Evolutionary conservation across 139 green algal species (phyloP).

Genomic region (Picochlorum sp.): DNA sequence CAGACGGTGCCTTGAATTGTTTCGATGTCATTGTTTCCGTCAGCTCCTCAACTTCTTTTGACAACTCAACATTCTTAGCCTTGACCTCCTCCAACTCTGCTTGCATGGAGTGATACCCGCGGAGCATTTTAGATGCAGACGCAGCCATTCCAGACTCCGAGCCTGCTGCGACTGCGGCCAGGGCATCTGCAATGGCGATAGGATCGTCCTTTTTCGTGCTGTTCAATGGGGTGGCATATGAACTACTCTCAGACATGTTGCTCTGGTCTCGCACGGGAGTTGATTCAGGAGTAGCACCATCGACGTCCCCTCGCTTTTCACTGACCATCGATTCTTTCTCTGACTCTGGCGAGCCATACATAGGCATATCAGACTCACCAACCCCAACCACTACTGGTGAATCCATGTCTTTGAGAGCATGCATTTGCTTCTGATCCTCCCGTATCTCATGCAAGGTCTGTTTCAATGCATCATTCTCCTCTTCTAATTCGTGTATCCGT

Average conservation of each 20-base stretch:
- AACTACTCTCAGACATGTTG: neutral
- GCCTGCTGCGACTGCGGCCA: constrained; percentile 16
- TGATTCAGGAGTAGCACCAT: neutral
- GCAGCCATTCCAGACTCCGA: constrained; percentile 25
- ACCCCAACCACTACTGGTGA: neutral
- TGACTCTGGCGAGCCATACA: neutral
- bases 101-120: constrained; percentile 24
- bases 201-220: constrained; percentile 7
- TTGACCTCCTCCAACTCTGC: constrained; percentile 9
- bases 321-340: neutral
- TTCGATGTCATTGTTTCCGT: constrained; percentile 48
- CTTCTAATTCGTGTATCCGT: constrained; percentile 24
- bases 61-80: constrained; percentile 22
- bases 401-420: constrained; percentile 13
- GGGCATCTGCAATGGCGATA: constrained; percentile 12
- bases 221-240: neutral
- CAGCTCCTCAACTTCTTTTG: constrained; percentile 32
- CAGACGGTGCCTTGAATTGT: constrained; percentile 44
- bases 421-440: constrained; percentile 20
- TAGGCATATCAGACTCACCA: neutral
- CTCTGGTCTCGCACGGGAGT: neutral
- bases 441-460: constrained; percentile 31
- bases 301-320: neutral
- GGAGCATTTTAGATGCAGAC: constrained; percentile 22
- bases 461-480: constrained; percentile 27